Conservation (phyloP, 768 basidiomycete species). For the Gelatoporia subvermispora region DNA sequence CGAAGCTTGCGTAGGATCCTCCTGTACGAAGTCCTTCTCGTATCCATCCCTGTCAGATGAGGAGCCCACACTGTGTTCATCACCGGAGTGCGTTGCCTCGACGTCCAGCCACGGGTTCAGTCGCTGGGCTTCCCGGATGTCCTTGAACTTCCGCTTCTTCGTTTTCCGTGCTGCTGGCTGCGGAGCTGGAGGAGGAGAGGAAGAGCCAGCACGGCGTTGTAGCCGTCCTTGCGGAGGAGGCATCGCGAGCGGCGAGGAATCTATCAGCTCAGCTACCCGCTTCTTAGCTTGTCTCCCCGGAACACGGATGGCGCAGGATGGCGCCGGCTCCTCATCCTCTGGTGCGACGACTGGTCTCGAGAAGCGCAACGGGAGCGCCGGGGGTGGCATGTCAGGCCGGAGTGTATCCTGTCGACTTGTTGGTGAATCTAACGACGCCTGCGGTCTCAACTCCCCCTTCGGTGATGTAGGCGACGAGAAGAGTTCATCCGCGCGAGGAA, state of each 20-base stretch:
- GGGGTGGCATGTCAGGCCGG: slow-evolving; percentile 27
- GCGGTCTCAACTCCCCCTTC: no score
- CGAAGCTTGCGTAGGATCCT: slow-evolving; percentile 62
- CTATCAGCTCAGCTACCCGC: slow-evolving; percentile 16
- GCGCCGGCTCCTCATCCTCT: slow-evolving; percentile 26
- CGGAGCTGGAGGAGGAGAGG: slow-evolving; percentile 4
- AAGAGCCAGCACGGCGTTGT: slow-evolving; percentile 12
- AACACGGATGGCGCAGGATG: slow-evolving; percentile 43
- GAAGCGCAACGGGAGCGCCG: slow-evolving; percentile 28
- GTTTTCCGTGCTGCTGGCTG: slow-evolving; percentile 18
- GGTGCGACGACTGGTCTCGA: slow-evolving; percentile 12
- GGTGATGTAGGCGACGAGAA: no score
- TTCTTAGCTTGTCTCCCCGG: slow-evolving; percentile 28
- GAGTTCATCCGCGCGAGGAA: no score
- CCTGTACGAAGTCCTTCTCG: slow-evolving; percentile 62
- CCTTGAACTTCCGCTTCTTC: slow-evolving; percentile 25
- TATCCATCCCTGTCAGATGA: slow-evolving; percentile 64
- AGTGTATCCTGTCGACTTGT: not conserved
- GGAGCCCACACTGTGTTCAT: slow-evolving; percentile 63
- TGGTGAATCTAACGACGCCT: not conserved
- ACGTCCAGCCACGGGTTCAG: slow-evolving; percentile 53
- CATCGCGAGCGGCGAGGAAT: slow-evolving; percentile 28
- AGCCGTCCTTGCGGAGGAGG: slow-evolving; percentile 31
- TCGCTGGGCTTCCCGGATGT: slow-evolving; percentile 30
- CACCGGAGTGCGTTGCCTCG: slow-evolving; percentile 76